phyloP scores from a whole-genome alignment of 805 yeast genomes.

The Barnettozyma salicaria region DNA sequence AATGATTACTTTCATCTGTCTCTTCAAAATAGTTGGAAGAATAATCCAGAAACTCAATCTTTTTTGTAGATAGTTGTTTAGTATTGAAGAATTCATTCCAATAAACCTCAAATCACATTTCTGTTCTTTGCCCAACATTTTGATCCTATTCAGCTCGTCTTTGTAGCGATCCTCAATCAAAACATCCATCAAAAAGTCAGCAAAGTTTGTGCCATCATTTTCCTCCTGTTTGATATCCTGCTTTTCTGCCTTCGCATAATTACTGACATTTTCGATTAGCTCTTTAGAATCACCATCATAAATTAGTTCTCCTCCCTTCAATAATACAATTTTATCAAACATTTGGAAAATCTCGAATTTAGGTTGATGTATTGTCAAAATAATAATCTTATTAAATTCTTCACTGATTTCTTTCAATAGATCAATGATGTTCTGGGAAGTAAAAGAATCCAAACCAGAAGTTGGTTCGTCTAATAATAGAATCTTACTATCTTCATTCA shows the following conservation, averaged over 20 bases:
- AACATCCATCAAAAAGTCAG: conserved; percentile 68
- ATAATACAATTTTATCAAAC: conserved; percentile 72
- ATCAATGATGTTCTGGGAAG: conserved; percentile 61
- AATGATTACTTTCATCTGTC: conserved; percentile 33
- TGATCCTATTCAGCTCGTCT: conserved; percentile 14
- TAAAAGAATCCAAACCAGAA: conserved; percentile 78
- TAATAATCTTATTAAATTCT: conserved; percentile 56
- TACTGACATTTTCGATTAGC: conserved; percentile 42
- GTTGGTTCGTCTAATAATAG: conserved; percentile 83
- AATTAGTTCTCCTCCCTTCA: conserved; percentile 30
- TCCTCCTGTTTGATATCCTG: conserved; percentile 32
- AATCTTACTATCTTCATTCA: conserved; percentile 59
- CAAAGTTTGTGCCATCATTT: conserved; percentile 49
- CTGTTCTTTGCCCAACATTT: conserved; percentile 5
- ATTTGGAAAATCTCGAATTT: conserved; percentile 54
- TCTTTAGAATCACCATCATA: conserved; percentile 52
- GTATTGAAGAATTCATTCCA: not conserved
- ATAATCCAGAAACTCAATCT: conserved; percentile 22
- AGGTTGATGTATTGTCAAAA: conserved; percentile 82
- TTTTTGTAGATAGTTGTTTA: conserved; percentile 7
- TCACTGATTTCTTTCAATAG: conserved; percentile 51
- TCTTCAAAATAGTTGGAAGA: conserved; percentile 28
- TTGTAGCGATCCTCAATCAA: conserved; percentile 51
- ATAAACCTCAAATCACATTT: not conserved
- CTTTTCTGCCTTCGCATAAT: conserved; percentile 11